A percentile compares a stretch with the other conserved stretches of the same genome.
These are phyloP conservation scores for Salix suchowensis DNA, from an alignment of 345 rosid species.

Conservation along the genomic window DNA sequence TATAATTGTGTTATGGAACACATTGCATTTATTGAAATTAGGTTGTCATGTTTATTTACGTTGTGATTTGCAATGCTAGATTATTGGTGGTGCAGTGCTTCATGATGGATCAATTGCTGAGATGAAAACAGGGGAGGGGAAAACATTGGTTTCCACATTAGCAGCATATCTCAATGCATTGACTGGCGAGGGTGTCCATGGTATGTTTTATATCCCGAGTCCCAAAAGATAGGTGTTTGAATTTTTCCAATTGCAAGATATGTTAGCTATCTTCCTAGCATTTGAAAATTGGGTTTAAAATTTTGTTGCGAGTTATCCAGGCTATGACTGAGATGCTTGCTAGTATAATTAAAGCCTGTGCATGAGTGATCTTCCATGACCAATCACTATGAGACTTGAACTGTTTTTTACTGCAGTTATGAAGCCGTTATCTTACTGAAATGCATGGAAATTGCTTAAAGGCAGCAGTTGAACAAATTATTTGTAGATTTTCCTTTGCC, in stretches of 20 bases:
- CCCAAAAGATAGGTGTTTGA: background rate
- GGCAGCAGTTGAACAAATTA: too few relatives aligned
- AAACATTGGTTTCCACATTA: constrained; percentile 91
- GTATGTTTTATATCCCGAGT: constrained; percentile 40
- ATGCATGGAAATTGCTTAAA: too few relatives aligned
- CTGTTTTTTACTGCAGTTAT: too few relatives aligned
- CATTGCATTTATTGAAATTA: constrained; percentile 8
- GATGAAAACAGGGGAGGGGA: constrained; percentile 98
- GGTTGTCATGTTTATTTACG: constrained; percentile 10
- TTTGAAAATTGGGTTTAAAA: background rate
- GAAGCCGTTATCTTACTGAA: too few relatives aligned
- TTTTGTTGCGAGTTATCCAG: background rate
- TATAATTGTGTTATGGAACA: background rate
- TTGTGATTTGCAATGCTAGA: constrained; percentile 39
- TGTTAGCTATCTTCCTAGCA: background rate
- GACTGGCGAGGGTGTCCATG: constrained; percentile 91
- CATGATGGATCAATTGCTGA: constrained; percentile 97
- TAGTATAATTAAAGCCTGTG: background rate
- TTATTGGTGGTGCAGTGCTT: constrained; percentile 96
- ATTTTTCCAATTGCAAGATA: background rate
- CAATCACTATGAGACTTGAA: too few relatives aligned
- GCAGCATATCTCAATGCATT: constrained; percentile 95
- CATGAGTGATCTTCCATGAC: too few relatives aligned
- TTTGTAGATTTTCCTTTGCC: background rate
- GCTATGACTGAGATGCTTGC: background rate